Evolutionary conservation across 169 alveolate genomes (phyloP).

Genomic region (Plasmodium ovale): DNA sequence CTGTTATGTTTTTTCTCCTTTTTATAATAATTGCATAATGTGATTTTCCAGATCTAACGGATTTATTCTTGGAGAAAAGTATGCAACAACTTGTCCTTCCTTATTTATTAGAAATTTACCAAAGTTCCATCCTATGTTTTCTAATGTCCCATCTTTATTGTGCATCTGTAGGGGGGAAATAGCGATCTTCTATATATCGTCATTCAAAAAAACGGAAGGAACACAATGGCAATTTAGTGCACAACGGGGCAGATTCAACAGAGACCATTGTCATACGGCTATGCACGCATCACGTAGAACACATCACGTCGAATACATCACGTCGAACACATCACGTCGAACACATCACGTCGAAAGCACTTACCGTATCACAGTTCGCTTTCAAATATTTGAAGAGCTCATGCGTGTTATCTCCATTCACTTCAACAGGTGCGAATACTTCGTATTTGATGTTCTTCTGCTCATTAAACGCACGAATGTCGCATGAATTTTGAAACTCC

Average conservation of each 20-base stretch:
- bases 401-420: conserved; percentile 55
- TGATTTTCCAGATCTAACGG: conserved; percentile 42
- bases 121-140: conserved; percentile 71
- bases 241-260: no score
- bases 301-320: no score
- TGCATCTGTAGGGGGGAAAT: conserved; percentile 37
- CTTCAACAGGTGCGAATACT: conserved; percentile 51
- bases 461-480: conserved; percentile 41
- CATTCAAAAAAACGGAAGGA: background rate
- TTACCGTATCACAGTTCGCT: conserved; percentile 38
- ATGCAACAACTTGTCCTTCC: conserved; percentile 40
- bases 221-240: background rate
- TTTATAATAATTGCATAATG: conserved; percentile 36
- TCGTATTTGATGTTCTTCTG: conserved; percentile 21
- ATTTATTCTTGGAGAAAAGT: conserved; percentile 36
- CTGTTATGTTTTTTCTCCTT: background rate
- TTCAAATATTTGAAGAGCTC: conserved; percentile 43
- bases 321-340: background rate
- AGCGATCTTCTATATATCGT: no score
- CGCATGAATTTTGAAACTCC: conserved; percentile 18
- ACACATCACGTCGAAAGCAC: background rate
- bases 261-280: no score
- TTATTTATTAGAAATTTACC: conserved; percentile 57
- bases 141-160: conserved; percentile 26
- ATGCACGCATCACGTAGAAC: no score